Evolutionary conservation across 2,329 filamentous ascomycete species (phyloP).

Genomic region (Elsinoe arachidis): DNA sequence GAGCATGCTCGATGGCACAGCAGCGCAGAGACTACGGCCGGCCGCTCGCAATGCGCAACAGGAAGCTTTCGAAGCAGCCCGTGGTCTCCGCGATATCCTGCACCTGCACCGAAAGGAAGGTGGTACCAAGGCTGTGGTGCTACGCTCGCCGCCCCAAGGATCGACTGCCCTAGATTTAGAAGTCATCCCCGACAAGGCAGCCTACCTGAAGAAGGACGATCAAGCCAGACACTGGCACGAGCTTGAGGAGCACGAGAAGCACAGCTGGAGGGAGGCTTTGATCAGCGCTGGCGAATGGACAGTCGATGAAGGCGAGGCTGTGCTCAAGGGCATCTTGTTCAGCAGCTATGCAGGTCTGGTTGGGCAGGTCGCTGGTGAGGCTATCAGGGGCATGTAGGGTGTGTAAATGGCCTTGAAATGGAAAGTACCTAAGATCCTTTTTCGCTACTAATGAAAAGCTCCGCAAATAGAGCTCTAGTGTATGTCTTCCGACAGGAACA

Average conservation of each 20-base stretch:
- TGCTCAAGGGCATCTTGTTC: constrained; percentile 72
- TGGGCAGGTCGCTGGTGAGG: constrained; percentile 34
- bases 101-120: constrained; percentile 15
- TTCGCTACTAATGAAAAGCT: too few relatives aligned
- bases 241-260: constrained; percentile 52
- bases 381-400: constrained; percentile 21
- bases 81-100: constrained; percentile 18
- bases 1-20: constrained; percentile 14
- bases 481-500: too few relatives aligned
- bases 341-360: constrained; percentile 59
- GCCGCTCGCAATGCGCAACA: background rate
- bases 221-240: constrained; percentile 62
- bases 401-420: background rate
- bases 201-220: constrained; percentile 35
- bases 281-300: constrained; percentile 67
- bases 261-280: constrained; percentile 61
- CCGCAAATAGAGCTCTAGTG: too few relatives aligned
- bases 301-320: constrained; percentile 65
- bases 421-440: too few relatives aligned
- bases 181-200: constrained; percentile 28
- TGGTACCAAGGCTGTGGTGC: constrained; percentile 33
- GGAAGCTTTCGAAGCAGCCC: constrained; percentile 24
- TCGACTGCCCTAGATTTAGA: constrained; percentile 28
- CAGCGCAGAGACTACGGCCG: constrained; percentile 4
- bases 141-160: constrained; percentile 28